These are phyloP conservation scores for Apiotrichum veenhuisii DNA, from an alignment of 1,284 basidiomycete species.

Conservation along the genomic window DNA sequence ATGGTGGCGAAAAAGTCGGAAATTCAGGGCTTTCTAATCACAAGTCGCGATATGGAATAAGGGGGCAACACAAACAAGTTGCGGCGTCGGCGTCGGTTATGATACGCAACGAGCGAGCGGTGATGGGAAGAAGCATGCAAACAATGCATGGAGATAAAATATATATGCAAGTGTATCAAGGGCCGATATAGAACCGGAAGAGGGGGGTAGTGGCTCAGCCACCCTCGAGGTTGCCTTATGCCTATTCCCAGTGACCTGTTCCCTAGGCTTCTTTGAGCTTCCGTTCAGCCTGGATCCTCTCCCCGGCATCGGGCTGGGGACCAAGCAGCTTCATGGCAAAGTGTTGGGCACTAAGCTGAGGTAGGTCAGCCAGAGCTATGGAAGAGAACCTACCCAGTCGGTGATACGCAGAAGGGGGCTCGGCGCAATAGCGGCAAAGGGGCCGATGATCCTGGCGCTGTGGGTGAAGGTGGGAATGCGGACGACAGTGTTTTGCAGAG, in stretches of 20 bases:
- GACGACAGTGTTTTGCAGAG: constrained; percentile 63
- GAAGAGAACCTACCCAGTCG: constrained; percentile 34
- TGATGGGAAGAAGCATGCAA: no score
- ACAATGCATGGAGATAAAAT: no score
- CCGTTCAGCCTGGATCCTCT: constrained; percentile 8
- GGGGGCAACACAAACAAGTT: no score
- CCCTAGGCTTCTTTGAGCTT: constrained; percentile 3
- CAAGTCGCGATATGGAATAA: no score
- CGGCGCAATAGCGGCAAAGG: constrained; percentile 37
- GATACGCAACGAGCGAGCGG: no score
- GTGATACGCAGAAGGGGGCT: constrained; percentile 33
- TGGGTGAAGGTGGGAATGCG: constrained; percentile 57
- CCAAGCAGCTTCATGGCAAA: constrained; percentile 40
- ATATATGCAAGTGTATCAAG: no score
- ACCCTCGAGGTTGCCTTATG: no score
- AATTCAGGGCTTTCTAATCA: not conserved
- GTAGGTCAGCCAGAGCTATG: not conserved
- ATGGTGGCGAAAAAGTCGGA: not conserved
- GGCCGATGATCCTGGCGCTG: constrained; percentile 28
- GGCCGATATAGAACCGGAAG: no score
- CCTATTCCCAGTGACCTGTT: not conserved
- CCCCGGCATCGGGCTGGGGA: constrained; percentile 27
- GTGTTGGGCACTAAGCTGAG: constrained; percentile 35
- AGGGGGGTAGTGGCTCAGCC: no score
- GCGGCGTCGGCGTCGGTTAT: no score